Base-by-base conservation (phyloP, 75 land plant species). In the Cupressus sempervirens region DNA sequence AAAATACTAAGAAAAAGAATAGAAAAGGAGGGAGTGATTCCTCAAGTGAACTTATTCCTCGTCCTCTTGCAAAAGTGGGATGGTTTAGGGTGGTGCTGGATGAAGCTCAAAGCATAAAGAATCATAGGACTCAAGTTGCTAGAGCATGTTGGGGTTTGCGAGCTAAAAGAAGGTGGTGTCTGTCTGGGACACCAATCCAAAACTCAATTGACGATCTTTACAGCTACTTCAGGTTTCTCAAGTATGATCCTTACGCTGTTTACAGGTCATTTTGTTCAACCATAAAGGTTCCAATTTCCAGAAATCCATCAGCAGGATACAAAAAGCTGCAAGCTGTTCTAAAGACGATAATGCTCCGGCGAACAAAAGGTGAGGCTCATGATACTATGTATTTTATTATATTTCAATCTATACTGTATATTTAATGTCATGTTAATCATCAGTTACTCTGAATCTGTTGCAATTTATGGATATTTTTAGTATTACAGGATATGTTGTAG, bases 41-140 rank as follows among this genome's bases (percentile, higher is more conserved):
- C 46, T 16, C 86, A 72, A 52, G 85, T 86, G 90, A 89, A 67
- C 85, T 40, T 82, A 86, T 82, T 77, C 81, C 89, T 82, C 97
- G 98, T 46, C 85, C 99, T 73, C 92, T 98, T 81, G 96, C 98
- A 38, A 94, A 87, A 84, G 99, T 98, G 30, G 85, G 85, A 40
- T 98, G 99, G 99, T 93, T 89, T 74, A 92, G 99, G 84, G 98
- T 98, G 76, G 91, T 98, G 20, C 86, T 98, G 38, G 99, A 98
- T 93, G 99, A 98, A 92, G 98, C 99, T 84, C 99, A 98, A 80
- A 96, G 95, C 46, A 98, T 98, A 41, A 98, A 98, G 84, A 98
- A 98, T 80, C 92, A 93, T 56, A 85, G 98, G 84, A 98, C 99
- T 20, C 98, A 93, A 84, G 97, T 95, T 73, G 99, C 99, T 81